phyloP scores from a whole-genome alignment of 441 rosid genomes.

The Jatropha multifida region DNA sequence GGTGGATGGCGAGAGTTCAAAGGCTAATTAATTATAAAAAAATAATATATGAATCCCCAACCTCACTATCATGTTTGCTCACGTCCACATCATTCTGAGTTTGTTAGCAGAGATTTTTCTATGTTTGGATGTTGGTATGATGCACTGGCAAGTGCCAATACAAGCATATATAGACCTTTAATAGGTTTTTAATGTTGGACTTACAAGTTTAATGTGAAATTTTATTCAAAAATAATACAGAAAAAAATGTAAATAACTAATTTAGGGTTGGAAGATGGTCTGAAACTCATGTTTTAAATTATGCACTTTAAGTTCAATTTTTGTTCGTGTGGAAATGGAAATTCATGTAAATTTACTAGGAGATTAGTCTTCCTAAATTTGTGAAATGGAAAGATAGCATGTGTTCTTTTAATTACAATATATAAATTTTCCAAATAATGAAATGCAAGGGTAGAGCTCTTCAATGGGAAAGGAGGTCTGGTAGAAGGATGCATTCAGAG shows the following conservation, averaged over 20 bases:
- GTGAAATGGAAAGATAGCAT: not conserved
- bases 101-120: not conserved
- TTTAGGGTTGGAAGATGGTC: not conserved
- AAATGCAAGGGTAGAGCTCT: slow-evolving; percentile 78
- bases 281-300: not conserved
- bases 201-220: not conserved
- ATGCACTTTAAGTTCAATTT: not conserved
- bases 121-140: not conserved
- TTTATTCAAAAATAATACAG: not conserved
- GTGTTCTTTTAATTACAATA: not conserved
- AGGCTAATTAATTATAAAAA: not conserved
- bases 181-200: not conserved
- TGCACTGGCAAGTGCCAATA: no score
- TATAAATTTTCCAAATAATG: slow-evolving; percentile 16
- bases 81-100: not conserved
- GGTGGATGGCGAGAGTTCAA: not conserved
- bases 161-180: not conserved
- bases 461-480: slow-evolving; percentile 83
- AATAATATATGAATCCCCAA: no score
- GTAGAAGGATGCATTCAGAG: slow-evolving; percentile 61
- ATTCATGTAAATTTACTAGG: not conserved
- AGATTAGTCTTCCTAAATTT: not conserved
- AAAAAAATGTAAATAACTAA: not conserved
- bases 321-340: not conserved
- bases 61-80: not conserved